A percentile compares a stretch with the other conserved stretches of the same genome.
Evolutionary conservation across 768 basidiomycete species (phyloP).

Genomic region (Termitomyces sp.): DNA sequence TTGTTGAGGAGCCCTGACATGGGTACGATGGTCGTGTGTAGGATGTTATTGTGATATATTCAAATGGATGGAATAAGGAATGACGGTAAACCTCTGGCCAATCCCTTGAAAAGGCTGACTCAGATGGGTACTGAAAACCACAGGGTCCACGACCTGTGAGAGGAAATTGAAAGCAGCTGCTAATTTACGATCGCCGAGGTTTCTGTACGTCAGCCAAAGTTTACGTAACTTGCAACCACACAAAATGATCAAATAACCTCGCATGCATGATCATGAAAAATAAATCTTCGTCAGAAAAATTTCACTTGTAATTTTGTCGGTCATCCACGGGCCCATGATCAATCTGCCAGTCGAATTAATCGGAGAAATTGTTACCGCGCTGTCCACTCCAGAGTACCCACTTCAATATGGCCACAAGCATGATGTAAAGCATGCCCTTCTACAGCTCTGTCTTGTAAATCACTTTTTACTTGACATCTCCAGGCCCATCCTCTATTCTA

Average conservation of each 20-base stretch:
- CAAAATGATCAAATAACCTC: too few relatives aligned
- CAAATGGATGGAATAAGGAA: neutral
- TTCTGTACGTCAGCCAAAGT: neutral
- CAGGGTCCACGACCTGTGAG: neutral
- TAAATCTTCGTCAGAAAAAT: neutral
- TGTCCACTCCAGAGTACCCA: conserved; percentile 2
- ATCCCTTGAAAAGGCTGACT: neutral
- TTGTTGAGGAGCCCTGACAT: conserved; percentile 15
- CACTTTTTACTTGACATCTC: conserved; percentile 3
- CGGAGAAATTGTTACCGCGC: conserved; percentile 9
- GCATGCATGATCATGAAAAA: neutral
- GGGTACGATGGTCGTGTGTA: neutral
- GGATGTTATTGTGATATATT: neutral
- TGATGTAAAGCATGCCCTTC: conserved; percentile 9
- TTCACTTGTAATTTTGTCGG: too few relatives aligned
- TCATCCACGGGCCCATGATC: too few relatives aligned
- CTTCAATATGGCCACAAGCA: conserved; percentile 10
- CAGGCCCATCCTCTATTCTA: conserved; percentile 10
- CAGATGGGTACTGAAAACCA: neutral
- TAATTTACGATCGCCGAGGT: neutral
- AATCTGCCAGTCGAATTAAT: conserved; percentile 11
- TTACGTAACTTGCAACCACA: neutral
- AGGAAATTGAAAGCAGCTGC: neutral
- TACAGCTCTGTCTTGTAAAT: conserved; percentile 8
- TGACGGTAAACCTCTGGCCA: neutral